Conservation (phyloP, 192 early-diverging fungal species). For the Chytriomyces sp. region DNA sequence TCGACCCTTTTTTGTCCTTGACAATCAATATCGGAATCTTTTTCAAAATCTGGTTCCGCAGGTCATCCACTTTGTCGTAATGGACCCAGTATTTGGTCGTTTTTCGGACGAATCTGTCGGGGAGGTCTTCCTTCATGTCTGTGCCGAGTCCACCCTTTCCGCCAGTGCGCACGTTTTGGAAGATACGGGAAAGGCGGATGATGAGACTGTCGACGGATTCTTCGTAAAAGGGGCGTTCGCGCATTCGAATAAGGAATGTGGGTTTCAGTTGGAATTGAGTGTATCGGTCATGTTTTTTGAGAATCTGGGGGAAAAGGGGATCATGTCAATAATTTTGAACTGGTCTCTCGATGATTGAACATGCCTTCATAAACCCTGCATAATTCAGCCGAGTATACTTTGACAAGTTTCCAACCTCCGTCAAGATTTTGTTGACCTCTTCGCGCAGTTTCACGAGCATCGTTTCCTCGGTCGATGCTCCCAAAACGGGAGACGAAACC, state of each 20-base stretch:
- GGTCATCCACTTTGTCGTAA: slow-evolving; percentile 51
- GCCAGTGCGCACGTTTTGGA: slow-evolving; percentile 53
- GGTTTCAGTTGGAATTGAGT: slow-evolving; percentile 78
- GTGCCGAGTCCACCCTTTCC: slow-evolving; percentile 35
- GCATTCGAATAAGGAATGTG: slow-evolving; percentile 66
- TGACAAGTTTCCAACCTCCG: slow-evolving; percentile 54
- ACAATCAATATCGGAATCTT: slow-evolving; percentile 35
- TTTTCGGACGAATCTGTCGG: slow-evolving; percentile 75
- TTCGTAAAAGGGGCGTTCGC: slow-evolving; percentile 77
- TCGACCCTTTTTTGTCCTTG: slow-evolving; percentile 25
- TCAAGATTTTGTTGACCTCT: slow-evolving; percentile 47
- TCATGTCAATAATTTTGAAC: neutral
- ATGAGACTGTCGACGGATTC: slow-evolving; percentile 83
- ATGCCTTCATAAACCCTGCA: slow-evolving; percentile 52
- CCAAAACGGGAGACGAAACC: slow-evolving; percentile 14
- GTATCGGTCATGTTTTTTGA: slow-evolving; percentile 99
- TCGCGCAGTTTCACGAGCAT: slow-evolving; percentile 36
- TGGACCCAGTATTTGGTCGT: slow-evolving; percentile 97
- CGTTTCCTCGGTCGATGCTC: slow-evolving; percentile 22
- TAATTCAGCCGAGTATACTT: slow-evolving; percentile 60
- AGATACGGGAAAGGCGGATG: slow-evolving; percentile 70
- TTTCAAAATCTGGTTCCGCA: slow-evolving; percentile 34
- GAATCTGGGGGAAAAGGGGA: slow-evolving; percentile 52
- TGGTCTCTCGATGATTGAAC: neutral
- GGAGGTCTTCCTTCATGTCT: slow-evolving; percentile 40